These are phyloP conservation scores for Fusarium foetens DNA, from an alignment of 2,329 filamentous ascomycete genomes.

Conservation along the genomic window DNA sequence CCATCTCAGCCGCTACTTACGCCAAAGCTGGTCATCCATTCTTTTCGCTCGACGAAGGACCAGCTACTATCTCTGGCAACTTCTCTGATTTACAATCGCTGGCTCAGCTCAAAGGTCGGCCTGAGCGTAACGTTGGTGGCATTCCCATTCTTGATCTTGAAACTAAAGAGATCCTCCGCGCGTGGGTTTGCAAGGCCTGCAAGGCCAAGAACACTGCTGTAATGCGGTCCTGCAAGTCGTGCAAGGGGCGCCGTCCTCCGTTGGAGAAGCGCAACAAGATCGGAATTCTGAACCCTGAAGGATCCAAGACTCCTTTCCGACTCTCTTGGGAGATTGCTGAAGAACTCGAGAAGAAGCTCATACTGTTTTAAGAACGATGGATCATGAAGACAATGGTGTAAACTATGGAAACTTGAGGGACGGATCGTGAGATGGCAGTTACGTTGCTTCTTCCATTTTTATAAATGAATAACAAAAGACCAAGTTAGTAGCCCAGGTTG, in stretches of 20 bases:
- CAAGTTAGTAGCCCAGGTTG: not conserved
- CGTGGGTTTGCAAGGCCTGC: not conserved
- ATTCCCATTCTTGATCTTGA: not conserved
- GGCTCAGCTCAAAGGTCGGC: not conserved
- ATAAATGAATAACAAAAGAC: not conserved
- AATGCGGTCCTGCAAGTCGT: not conserved
- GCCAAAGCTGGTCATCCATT: not conserved
- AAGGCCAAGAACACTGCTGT: not conserved
- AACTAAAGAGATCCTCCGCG: not conserved
- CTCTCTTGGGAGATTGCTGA: not conserved
- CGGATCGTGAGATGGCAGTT: too few relatives aligned
- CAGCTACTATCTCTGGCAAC: not conserved
- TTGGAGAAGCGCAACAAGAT: not conserved
- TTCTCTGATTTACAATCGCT: not conserved
- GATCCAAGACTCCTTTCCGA: not conserved
- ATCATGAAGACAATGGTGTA: not conserved
- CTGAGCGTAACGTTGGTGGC: not conserved
- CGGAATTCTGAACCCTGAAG: not conserved
- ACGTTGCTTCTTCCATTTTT: not conserved
- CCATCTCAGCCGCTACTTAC: not conserved
- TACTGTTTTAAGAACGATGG: not conserved
- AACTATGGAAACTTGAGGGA: not conserved
- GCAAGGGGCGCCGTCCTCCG: not conserved
- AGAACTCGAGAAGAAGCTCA: not conserved
- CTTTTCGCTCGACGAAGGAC: not conserved